Percentiles rank a stretch among this genome's conserved stretches.
Conservation (phyloP, 163 green algal genomes). For the Chlorella variabilis region DNA sequence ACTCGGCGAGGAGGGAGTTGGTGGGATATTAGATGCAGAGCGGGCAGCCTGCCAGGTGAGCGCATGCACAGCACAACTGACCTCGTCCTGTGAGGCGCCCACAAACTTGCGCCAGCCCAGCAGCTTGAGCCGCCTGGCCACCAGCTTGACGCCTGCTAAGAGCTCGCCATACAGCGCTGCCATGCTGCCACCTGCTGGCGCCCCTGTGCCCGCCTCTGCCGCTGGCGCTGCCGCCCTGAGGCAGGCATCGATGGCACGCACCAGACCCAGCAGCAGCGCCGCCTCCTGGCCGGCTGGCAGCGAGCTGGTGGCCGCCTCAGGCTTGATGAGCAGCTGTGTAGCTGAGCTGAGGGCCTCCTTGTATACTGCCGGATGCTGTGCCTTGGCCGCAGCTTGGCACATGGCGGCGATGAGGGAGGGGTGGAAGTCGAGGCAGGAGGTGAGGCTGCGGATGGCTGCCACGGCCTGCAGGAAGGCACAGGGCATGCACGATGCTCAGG, state of each 20-base stretch:
- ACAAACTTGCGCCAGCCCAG: neutral
- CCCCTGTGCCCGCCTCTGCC: neutral
- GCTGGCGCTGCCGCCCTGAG: neutral
- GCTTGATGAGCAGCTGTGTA: conserved; percentile 6
- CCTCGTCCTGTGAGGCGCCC: neutral
- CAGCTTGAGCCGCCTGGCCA: conserved; percentile 11
- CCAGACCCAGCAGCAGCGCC: neutral
- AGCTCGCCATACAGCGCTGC: conserved; percentile 3
- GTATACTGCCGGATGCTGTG: neutral
- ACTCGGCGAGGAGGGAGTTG: no score
- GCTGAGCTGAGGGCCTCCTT: conserved; percentile 12
- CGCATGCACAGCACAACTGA: neutral
- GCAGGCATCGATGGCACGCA: conserved; percentile 7
- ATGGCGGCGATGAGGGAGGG: neutral
- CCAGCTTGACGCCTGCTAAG: conserved; percentile 10
- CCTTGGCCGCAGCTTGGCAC: neutral
- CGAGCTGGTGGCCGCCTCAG: neutral
- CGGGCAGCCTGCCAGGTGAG: no score
- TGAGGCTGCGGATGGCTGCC: neutral
- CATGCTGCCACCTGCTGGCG: neutral
- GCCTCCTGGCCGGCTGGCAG: conserved; percentile 33
- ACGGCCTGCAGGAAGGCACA: conserved; percentile 6
- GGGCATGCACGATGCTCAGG: neutral
- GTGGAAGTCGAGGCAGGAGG: conserved; percentile 24
- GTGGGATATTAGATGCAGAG: no score